Conservation (phyloP, 2,329 filamentous ascomycete species). For the Xylariaceae sp. region DNA sequence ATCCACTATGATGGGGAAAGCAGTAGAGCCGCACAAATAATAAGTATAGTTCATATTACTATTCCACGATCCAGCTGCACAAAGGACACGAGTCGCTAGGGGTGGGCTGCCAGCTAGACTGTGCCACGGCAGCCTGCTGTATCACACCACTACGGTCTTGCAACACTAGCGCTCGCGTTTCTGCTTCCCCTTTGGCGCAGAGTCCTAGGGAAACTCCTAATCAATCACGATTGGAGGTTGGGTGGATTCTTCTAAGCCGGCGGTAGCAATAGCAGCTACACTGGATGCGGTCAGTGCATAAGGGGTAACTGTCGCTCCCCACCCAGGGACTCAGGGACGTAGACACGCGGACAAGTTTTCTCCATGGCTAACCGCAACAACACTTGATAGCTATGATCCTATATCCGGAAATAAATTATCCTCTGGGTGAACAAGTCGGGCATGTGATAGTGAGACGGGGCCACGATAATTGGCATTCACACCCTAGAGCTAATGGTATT, state of each 20-base stretch:
- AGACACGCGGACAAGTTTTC: constrained; percentile 1
- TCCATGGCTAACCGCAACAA: background rate
- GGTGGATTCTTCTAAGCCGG: constrained; percentile 4
- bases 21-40: background rate
- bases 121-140: constrained; percentile 9
- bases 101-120: constrained; percentile 3
- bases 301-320: background rate
- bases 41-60: background rate
- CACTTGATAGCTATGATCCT: background rate
- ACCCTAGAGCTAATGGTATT: no score
- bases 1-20: background rate
- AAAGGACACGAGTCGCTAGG: constrained; percentile 5
- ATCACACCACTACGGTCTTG: constrained; percentile 10
- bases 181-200: constrained; percentile 1
- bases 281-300: constrained; percentile 5
- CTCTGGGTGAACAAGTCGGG: background rate
- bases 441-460: background rate
- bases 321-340: constrained; percentile 6
- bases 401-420: background rate
- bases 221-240: background rate
- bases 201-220: background rate
- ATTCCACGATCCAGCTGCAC: background rate
- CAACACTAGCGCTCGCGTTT: constrained; percentile 4
- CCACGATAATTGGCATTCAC: no score
- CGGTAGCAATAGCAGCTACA: constrained; percentile 5